A percentile compares a stretch with the other conserved stretches of the same genome.
Conservation (phyloP, 2,329 filamentous ascomycete genomes). For the Apiospora pterosperma region DNA sequence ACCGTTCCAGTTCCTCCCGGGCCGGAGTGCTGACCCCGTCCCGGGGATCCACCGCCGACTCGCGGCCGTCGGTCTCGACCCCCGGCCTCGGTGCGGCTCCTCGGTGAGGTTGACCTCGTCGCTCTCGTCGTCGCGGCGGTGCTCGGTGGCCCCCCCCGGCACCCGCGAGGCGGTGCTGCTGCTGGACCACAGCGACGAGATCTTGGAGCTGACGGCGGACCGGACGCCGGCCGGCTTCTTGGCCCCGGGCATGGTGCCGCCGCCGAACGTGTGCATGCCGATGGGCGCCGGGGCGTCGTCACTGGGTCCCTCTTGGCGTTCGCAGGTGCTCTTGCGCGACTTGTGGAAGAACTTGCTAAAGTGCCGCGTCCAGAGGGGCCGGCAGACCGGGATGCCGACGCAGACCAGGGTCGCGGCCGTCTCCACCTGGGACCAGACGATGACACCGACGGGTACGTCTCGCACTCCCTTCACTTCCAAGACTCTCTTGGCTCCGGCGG, state of each 20-base stretch:
- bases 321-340: not conserved
- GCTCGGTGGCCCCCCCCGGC: not conserved
- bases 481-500: conserved; percentile 11
- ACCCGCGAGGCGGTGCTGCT: not conserved
- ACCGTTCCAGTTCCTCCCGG: conserved; percentile 4
- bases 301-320: not conserved
- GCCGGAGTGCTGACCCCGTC: not conserved
- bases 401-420: conserved; percentile 17
- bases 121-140: not conserved
- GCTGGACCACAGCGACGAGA: not conserved
- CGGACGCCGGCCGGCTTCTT: not conserved
- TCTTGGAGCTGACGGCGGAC: not conserved
- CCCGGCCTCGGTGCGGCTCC: not conserved
- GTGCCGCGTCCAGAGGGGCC: conserved; percentile 11
- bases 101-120: conserved; percentile 3
- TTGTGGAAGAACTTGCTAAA: conserved; percentile 8
- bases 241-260: conserved; percentile 4
- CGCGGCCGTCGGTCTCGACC: not conserved
- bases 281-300: not conserved
- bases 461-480: conserved; percentile 11
- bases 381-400: conserved; percentile 17
- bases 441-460: conserved; percentile 14
- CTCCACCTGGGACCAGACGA: conserved; percentile 17
- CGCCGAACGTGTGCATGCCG: conserved; percentile 7
- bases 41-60: not conserved